Conservation (phyloP, 805 yeast genomes). For the Kluyveromyces dobzhanskii region DNA sequence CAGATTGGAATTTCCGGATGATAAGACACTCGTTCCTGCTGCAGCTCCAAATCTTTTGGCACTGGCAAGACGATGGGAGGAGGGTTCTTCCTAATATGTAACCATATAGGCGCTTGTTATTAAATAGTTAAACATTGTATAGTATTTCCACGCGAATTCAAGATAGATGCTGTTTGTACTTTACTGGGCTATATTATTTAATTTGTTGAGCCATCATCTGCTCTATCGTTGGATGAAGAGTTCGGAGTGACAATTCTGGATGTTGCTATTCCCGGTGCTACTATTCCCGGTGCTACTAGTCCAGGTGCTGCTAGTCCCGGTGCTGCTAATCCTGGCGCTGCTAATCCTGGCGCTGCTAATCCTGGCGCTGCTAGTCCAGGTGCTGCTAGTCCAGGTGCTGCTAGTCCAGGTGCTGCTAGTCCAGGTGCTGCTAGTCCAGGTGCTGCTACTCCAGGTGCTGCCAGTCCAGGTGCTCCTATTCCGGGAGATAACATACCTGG, state of each 20-base stretch:
- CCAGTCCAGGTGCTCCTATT: conserved; percentile 6
- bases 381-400: too few species aligned
- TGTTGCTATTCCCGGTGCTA: conserved; percentile 17
- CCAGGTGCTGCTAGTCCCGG: conserved; percentile 8
- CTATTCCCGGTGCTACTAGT: conserved; percentile 6
- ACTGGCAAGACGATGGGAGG: conserved; percentile 44
- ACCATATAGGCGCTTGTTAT: too few species aligned
- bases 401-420: too few species aligned
- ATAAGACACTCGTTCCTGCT: conserved; percentile 25
- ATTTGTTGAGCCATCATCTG: too few species aligned
- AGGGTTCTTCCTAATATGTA: conserved; percentile 7
- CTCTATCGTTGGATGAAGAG: too few species aligned
- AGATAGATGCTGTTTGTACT: neutral
- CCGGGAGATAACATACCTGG: conserved; percentile 8
- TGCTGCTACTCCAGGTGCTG: conserved; percentile 2
- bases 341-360: conserved; percentile 16
- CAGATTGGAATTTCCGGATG: conserved; percentile 65
- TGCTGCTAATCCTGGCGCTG: conserved; percentile 7
- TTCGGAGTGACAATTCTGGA: too few species aligned
- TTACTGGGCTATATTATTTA: too few species aligned
- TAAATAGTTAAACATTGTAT: too few species aligned
- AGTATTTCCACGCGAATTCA: conserved; percentile 14
- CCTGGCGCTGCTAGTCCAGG: too few species aligned
- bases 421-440: too few species aligned
- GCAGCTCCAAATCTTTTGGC: conserved; percentile 32